These are phyloP conservation scores for Epichloe gansuensis DNA, from an alignment of 2,329 filamentous ascomycete species.

Conservation along the genomic window DNA sequence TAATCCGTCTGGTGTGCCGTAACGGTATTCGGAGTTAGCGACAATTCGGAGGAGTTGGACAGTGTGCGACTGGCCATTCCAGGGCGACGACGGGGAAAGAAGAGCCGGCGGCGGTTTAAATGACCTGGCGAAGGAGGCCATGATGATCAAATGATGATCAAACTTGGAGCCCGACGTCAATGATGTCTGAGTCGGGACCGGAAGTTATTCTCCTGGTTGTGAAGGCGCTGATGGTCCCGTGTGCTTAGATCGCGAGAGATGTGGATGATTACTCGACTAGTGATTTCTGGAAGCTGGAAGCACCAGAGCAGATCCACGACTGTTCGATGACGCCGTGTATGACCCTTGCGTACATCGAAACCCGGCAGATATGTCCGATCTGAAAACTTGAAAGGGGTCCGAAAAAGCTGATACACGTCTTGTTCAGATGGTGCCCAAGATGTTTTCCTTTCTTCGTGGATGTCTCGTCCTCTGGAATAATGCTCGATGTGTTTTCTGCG, in stretches of 20 bases:
- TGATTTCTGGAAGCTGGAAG: neutral
- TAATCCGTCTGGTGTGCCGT: constrained; percentile 15
- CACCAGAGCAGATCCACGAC: neutral
- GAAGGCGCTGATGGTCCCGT: neutral
- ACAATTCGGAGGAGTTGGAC: constrained; percentile 36
- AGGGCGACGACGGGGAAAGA: constrained; percentile 31
- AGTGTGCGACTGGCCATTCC: constrained; percentile 30
- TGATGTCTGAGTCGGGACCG: neutral
- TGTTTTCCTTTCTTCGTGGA: too few relatives aligned
- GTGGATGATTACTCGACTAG: neutral
- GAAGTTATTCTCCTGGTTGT: neutral
- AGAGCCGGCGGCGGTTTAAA: constrained; percentile 34
- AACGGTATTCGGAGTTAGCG: constrained; percentile 17
- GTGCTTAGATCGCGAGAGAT: neutral
- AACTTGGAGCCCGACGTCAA: neutral
- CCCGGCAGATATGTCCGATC: neutral
- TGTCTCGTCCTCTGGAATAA: too few relatives aligned
- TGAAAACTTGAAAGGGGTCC: neutral
- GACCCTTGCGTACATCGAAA: neutral
- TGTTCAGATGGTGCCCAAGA: neutral
- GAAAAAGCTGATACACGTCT: neutral
- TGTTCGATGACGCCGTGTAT: constrained; percentile 1
- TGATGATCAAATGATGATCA: constrained; percentile 13
- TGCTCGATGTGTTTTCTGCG: too few relatives aligned
- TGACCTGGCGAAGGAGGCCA: constrained; percentile 38